Evolutionary conservation across 1,284 basidiomycete genomes (phyloP).

Genomic region (Leucoagaricus sp.): DNA sequence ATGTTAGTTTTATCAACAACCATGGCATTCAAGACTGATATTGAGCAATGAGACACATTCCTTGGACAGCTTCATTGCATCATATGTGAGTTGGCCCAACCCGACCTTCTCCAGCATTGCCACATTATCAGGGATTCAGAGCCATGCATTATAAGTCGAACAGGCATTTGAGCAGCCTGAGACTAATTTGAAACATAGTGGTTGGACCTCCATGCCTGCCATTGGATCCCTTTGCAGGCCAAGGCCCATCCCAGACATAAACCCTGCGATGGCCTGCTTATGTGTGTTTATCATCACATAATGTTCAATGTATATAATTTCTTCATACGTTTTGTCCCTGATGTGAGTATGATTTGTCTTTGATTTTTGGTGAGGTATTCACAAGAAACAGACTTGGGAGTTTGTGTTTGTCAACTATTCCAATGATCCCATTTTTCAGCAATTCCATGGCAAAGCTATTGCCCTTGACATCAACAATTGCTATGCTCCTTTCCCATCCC

Average conservation of each 20-base stretch:
- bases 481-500: constrained; percentile 28
- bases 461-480: constrained; percentile 25
- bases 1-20: constrained; percentile 21
- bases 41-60: constrained; percentile 23
- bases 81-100: constrained; percentile 6
- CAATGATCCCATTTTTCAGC: constrained; percentile 6
- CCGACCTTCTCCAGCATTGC: constrained; percentile 16
- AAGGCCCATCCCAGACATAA: constrained; percentile 20
- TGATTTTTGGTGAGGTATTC: constrained; percentile 11
- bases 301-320: constrained; percentile 23
- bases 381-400: constrained; percentile 18
- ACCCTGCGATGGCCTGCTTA: constrained; percentile 23
- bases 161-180: constrained; percentile 8
- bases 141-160: constrained; percentile 18
- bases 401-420: constrained; percentile 27
- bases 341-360: constrained; percentile 20
- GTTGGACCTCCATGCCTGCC: constrained; percentile 19
- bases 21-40: constrained; percentile 21
- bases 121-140: constrained; percentile 19
- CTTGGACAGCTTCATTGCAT: constrained; percentile 9
- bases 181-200: constrained; percentile 17
- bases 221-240: constrained; percentile 22
- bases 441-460: constrained; percentile 27
- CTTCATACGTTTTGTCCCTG: constrained; percentile 24
- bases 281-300: constrained; percentile 21